Percentiles rank a stretch among this genome's conserved stretches.
Evolutionary conservation across 139 green algal species (phyloP).

Genomic region (Coelastrella sp.): DNA sequence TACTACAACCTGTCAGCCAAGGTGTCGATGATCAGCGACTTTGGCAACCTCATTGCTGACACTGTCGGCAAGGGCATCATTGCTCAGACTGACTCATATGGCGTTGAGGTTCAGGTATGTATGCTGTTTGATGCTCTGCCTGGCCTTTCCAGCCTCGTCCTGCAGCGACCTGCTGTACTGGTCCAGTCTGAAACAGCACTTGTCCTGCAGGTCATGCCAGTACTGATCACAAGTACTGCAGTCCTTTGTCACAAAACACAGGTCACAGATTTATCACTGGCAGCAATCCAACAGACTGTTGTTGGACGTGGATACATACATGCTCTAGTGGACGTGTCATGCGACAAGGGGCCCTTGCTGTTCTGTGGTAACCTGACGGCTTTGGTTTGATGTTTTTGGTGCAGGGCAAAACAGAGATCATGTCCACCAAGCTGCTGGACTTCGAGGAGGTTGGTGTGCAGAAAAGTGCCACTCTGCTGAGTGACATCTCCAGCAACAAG

Average conservation of each 20-base stretch:
- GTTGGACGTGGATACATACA: too few relatives aligned
- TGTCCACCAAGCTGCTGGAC: constrained; percentile 1
- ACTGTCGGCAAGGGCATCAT: background rate
- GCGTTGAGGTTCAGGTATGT: constrained; percentile 5
- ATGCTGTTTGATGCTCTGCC: background rate
- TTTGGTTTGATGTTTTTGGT: too few relatives aligned
- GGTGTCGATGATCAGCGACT: constrained; percentile 29
- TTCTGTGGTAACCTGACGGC: background rate
- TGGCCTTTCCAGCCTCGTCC: background rate
- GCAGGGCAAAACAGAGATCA: constrained; percentile 12
- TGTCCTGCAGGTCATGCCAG: too few relatives aligned
- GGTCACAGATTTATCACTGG: too few relatives aligned
- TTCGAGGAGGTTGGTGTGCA: constrained; percentile 37
- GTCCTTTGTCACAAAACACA: too few relatives aligned
- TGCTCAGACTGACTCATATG: constrained; percentile 17
- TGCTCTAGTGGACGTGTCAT: too few relatives aligned
- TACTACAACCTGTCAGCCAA: constrained; percentile 44
- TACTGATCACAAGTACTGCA: too few relatives aligned
- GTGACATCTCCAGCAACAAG: constrained; percentile 22
- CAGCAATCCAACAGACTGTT: too few relatives aligned
- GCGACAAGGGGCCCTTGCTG: background rate
- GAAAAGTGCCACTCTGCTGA: constrained; percentile 31
- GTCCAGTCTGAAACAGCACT: too few relatives aligned
- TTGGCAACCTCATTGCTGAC: constrained; percentile 14
- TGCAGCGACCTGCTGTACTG: too few relatives aligned